phyloP scores from a whole-genome alignment of 441 rosid genomes.

The Kokia cookei region DNA sequence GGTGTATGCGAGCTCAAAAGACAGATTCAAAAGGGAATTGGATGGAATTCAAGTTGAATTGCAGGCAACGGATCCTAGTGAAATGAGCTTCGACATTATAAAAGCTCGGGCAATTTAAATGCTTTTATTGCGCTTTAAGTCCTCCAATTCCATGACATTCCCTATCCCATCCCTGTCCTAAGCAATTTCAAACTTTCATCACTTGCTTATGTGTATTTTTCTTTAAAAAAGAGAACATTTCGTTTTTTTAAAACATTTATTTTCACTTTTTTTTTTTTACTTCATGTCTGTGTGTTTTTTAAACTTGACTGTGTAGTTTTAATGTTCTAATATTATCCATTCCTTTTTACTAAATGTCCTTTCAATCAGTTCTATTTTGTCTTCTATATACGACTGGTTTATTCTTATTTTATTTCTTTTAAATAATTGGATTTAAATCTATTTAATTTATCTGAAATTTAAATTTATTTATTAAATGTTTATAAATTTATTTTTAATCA shows the following conservation, averaged over 20 bases:
- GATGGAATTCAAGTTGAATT: conserved; percentile 73
- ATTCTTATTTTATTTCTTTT: background rate
- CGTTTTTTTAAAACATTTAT: background rate
- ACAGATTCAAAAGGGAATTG: conserved; percentile 72
- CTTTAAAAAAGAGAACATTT: background rate
- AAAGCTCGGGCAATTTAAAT: conserved; percentile 54
- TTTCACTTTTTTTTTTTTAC: background rate
- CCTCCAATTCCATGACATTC: background rate
- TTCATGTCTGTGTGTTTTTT: background rate
- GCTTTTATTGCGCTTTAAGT: background rate
- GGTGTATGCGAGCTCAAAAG: conserved; percentile 75
- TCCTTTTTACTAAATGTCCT: background rate
- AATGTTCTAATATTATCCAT: conserved; percentile 4
- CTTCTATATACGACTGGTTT: background rate
- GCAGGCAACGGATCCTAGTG: conserved; percentile 79
- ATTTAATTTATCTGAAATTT: no score
- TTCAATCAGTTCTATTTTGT: background rate
- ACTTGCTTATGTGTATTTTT: background rate
- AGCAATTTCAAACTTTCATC: background rate
- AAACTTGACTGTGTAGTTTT: background rate
- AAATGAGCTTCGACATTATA: conserved; percentile 70
- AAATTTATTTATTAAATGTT: no score
- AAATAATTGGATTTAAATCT: background rate
- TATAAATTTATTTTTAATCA: no score
- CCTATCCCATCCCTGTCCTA: background rate